A percentile compares a stretch with the other conserved stretches of the same genome.
These are phyloP conservation scores for Vitrella brassicaformis DNA, from an alignment of 73 alveolate species.

Conservation along the genomic window DNA sequence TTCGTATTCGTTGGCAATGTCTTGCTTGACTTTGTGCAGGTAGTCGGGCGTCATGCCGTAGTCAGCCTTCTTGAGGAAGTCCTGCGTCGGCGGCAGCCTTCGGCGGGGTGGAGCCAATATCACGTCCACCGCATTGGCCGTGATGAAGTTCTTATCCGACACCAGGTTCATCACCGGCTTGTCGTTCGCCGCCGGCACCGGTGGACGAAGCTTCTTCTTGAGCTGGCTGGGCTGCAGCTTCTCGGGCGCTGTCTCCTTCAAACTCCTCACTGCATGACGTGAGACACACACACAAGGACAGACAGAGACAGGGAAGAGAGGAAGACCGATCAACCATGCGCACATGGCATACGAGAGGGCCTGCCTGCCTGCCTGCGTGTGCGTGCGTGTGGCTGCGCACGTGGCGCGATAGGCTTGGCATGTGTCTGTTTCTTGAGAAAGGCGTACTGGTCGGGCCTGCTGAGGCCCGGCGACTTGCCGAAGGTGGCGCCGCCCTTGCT, in stretches of 20 bases:
- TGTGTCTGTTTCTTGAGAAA: neutral
- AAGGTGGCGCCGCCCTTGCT: neutral
- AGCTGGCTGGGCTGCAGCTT: neutral
- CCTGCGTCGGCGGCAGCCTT: neutral
- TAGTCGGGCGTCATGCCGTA: neutral
- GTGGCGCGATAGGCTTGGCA: neutral
- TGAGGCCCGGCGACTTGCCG: neutral
- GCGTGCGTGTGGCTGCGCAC: too few relatives aligned
- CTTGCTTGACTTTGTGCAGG: neutral
- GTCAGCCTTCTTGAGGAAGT: neutral
- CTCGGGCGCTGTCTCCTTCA: neutral
- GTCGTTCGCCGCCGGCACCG: neutral
- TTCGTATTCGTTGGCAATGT: neutral
- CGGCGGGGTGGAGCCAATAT: neutral
- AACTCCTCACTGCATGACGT: neutral
- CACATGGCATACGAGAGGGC: too few relatives aligned
- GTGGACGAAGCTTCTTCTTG: neutral
- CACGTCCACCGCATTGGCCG: neutral
- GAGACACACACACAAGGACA: too few relatives aligned
- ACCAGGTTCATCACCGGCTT: neutral
- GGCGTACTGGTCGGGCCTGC: neutral
- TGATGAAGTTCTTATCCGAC: neutral
- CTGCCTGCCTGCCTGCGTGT: too few relatives aligned
- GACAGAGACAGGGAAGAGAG: too few relatives aligned
- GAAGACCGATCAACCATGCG: too few relatives aligned